Evolutionary conservation across 352 stramenopile species (phyloP), one percentile per base, ranked within the genome.

Genomic region (Phytophthora tubulina): DNA sequence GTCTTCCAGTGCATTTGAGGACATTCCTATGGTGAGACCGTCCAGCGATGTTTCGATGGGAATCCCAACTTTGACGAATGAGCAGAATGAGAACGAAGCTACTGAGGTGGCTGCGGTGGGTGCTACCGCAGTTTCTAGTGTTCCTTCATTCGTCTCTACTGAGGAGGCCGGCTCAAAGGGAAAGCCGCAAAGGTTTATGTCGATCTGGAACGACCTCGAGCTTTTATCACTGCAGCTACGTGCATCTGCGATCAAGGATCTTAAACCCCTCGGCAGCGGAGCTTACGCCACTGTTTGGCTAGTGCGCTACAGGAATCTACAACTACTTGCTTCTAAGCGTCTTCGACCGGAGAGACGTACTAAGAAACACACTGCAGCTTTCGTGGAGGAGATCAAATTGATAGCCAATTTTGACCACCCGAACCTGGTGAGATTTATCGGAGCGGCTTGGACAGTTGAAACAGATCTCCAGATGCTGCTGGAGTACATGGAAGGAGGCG

Each of bases 341-440:
- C 63, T 79, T 51, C 67, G 60, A 32, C 31, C 46, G 6, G 67
- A 79, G 0, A 51, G 42, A 46, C 21, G 49, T 2, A 45, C 45
- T 3, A 67, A 70, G 45, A 70, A 79, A 39, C 54, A 73, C 33
- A 79, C 63, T 11, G 49, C 58, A n/a, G 59, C 58, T 32, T 80
- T 86, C 31, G 67, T 77, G 30, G 68, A 79, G 4, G 76, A 86
- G 57, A 81, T 86, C n/a, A 78, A 79, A 33, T 36, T 84, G 4
- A 63, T 81, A 27, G 73, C 79, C n/a, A 68, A 73, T 35, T 80
- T 84, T 13, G 64, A 78, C 7, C 79, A 87, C 48, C 66, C 76
- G 14, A 78, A 81, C 39, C 72, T 87, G 35, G 74, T 84, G 17
- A 63, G 59, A 10, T 56, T 84, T 31, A 50, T 81, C 10, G 79